Evolutionary conservation across 1,139 yeast species (phyloP).

Genomic region (Tardiomyces blankii): DNA sequence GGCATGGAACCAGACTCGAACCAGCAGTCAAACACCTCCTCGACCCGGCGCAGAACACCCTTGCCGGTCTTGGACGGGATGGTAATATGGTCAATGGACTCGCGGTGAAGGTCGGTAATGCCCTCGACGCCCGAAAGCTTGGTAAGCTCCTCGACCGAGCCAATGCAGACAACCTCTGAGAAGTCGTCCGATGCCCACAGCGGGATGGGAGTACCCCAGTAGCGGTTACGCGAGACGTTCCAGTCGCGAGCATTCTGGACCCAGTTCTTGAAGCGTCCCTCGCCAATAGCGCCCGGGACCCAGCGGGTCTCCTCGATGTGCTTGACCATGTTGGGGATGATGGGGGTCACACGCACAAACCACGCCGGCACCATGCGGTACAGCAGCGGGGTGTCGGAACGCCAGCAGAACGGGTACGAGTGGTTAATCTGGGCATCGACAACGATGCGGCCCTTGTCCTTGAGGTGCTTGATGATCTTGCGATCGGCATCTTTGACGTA

Average conservation of each 20-base stretch:
- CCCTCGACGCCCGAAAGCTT: conserved; percentile 70
- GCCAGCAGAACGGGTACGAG: conserved; percentile 99
- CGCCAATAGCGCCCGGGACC: conserved; percentile 89
- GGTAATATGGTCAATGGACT: conserved; percentile 77
- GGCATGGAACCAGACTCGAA: conserved; percentile 99
- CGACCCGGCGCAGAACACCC: conserved; percentile 78
- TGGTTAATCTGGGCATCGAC: conserved; percentile 79
- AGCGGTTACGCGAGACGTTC: conserved; percentile 96
- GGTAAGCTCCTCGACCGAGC: conserved; percentile 78
- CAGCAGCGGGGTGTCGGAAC: conserved; percentile 95
- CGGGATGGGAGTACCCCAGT: conserved; percentile 99
- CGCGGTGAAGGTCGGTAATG: conserved; percentile 90
- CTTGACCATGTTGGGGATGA: conserved; percentile 79
- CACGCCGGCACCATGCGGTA: conserved; percentile 97
- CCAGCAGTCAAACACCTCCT: conserved; percentile 99
- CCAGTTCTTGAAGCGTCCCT: conserved; percentile 95
- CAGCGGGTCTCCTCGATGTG: conserved; percentile 82
- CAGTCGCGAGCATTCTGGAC: conserved; percentile 97
- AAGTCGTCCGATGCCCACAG: conserved; percentile 93
- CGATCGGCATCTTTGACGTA: conserved; percentile 97
- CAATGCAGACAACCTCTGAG: conserved; percentile 86
- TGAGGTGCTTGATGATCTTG: conserved; percentile 71
- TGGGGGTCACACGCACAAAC: conserved; percentile 85
- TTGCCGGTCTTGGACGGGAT: conserved; percentile 91
- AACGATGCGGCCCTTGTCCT: conserved; percentile 65